Evolutionary conservation across 2,329 filamentous ascomycete species (phyloP).

Genomic region (Botrytis squamosa): DNA sequence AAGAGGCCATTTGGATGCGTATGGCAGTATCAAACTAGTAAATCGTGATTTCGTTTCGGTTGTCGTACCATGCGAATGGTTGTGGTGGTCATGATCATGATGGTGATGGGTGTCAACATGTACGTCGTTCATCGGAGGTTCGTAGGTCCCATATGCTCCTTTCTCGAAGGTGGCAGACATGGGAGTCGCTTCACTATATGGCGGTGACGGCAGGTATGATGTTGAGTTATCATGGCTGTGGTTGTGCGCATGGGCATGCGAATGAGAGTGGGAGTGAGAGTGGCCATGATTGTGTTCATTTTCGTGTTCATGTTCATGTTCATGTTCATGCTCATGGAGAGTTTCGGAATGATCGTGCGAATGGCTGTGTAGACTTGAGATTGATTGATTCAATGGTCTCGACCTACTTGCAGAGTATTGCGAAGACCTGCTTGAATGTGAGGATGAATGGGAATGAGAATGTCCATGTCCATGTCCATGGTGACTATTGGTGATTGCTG

Average conservation of each 20-base stretch:
- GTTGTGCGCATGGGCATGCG: conserved; percentile 21
- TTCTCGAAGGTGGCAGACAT: conserved; percentile 27
- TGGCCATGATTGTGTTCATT: conserved; percentile 12
- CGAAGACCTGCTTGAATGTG: conserved; percentile 34
- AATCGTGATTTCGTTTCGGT: conserved; percentile 59
- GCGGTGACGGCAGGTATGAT: conserved; percentile 27
- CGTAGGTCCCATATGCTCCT: conserved; percentile 24
- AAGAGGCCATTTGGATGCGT: conserved; percentile 70
- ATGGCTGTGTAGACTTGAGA: conserved; percentile 32
- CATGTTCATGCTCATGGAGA: conserved; percentile 27
- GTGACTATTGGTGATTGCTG: conserved; percentile 38
- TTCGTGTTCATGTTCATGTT: conserved; percentile 20
- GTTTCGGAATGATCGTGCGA: conserved; percentile 35
- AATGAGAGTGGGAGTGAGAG: conserved; percentile 25
- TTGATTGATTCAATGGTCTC: conserved; percentile 32
- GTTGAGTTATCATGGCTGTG: conserved; percentile 23
- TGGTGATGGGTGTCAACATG: conserved; percentile 28
- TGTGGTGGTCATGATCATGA: conserved; percentile 29
- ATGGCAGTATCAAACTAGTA: conserved; percentile 70
- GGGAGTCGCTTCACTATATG: conserved; percentile 30
- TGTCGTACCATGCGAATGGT: conserved; percentile 33
- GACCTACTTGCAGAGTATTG: conserved; percentile 29
- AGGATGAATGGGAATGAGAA: conserved; percentile 41
- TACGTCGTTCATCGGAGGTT: conserved; percentile 30
- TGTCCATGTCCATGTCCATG: conserved; percentile 33